Percentiles rank a stretch among this genome's conserved stretches.
Conservation (phyloP, 2,329 filamentous ascomycete species). For the Tolypocladium endophyticum region DNA sequence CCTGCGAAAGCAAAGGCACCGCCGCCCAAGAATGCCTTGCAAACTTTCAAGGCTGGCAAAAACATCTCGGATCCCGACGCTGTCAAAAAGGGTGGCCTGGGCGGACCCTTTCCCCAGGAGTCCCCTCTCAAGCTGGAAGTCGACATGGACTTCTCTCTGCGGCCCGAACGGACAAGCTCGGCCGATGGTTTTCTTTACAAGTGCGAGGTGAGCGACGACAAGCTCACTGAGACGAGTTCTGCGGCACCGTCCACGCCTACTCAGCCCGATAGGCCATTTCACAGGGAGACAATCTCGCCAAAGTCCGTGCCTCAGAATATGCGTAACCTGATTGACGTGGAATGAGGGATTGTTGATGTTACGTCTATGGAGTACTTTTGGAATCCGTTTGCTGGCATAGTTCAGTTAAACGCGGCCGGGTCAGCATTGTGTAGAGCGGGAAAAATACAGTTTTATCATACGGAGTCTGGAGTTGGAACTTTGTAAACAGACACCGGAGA, state of each 20-base stretch:
- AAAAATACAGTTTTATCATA: not conserved
- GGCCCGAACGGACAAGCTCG: slow-evolving; percentile 9
- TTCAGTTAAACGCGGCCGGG: not conserved
- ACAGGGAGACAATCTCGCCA: slow-evolving; percentile 30
- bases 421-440: not conserved
- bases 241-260: slow-evolving; percentile 10
- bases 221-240: slow-evolving; percentile 2
- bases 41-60: slow-evolving; percentile 35
- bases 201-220: slow-evolving; percentile 4
- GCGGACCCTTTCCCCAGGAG: not conserved
- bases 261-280: not conserved
- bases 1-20: slow-evolving; percentile 22
- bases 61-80: slow-evolving; percentile 13
- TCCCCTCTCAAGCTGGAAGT: not conserved
- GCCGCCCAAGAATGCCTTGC: slow-evolving; percentile 27
- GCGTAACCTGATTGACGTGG: slow-evolving; percentile 9
- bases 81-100: slow-evolving; percentile 10
- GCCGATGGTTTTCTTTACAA: slow-evolving; percentile 9
- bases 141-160: slow-evolving; percentile 5
- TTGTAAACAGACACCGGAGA: not conserved
- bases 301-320: slow-evolving; percentile 29
- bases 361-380: not conserved
- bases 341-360: not conserved
- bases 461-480: not conserved
- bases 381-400: not conserved